These are phyloP conservation scores for Asterochloris sp. DNA, from an alignment of 139 green algal genomes.

Conservation along the genomic window DNA sequence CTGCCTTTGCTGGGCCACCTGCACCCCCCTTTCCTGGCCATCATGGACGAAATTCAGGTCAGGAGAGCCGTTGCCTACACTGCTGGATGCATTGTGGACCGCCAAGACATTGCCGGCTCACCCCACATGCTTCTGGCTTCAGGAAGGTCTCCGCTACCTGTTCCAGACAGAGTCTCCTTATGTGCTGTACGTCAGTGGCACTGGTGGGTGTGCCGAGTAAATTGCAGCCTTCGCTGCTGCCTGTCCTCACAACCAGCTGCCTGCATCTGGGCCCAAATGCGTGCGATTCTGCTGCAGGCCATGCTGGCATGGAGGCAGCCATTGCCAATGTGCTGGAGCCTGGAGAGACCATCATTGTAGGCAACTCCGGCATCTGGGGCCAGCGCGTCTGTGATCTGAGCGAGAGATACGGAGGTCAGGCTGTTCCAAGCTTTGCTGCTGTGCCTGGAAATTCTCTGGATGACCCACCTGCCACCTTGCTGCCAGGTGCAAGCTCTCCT, in stretches of 20 bases:
- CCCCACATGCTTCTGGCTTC: slow-evolving; percentile 18
- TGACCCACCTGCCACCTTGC: neutral
- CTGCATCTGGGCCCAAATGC: neutral
- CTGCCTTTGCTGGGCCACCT: slow-evolving; percentile 70
- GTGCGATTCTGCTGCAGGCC: slow-evolving; percentile 19
- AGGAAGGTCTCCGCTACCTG: slow-evolving; percentile 72
- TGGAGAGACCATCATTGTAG: slow-evolving; percentile 62
- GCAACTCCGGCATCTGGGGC: slow-evolving; percentile 80
- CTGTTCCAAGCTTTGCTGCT: neutral
- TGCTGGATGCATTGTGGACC: neutral
- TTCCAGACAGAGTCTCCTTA: slow-evolving; percentile 77
- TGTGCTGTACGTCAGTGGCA: slow-evolving; percentile 41
- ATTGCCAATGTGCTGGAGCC: slow-evolving; percentile 83
- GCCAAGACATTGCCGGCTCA: neutral
- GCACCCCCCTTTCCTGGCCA: slow-evolving; percentile 77
- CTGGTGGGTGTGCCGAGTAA: neutral
- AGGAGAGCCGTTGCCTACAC: neutral
- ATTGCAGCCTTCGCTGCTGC: neutral
- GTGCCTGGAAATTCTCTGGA: neutral
- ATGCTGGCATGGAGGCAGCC: slow-evolving; percentile 82
- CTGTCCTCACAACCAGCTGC: neutral
- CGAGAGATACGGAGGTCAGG: slow-evolving; percentile 61
- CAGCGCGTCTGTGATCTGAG: slow-evolving; percentile 68
- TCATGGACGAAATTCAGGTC: slow-evolving; percentile 65
- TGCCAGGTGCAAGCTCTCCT: neutral